These are phyloP conservation scores for Citrus inodora DNA, from an alignment of 345 rosid genomes.

Conservation along the genomic window DNA sequence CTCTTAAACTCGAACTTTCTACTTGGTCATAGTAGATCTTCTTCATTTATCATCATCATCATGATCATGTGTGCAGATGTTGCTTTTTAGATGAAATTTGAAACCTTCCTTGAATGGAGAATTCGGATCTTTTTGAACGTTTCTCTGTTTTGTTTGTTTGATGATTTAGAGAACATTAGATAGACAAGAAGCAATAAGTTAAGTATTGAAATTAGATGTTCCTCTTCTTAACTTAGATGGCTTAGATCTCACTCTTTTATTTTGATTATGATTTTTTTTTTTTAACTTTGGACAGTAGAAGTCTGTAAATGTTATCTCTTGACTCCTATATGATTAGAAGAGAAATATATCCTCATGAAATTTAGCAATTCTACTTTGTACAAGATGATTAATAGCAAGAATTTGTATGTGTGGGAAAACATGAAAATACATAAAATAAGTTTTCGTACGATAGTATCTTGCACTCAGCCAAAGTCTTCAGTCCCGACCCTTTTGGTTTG, in stretches of 20 bases:
- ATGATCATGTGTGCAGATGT: not conserved
- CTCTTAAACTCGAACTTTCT: constrained; percentile 1
- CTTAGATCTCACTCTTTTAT: constrained; percentile 4
- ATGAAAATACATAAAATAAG: not conserved
- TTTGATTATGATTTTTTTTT: not conserved
- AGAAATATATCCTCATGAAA: no score
- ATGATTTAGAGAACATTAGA: not conserved
- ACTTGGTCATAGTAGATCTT: constrained; percentile 24
- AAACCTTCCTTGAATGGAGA: not conserved
- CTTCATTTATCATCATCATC: constrained; percentile 16
- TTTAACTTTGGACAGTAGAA: not conserved
- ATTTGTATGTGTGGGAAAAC: not conserved
- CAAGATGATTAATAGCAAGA: not conserved
- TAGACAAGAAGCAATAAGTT: not conserved
- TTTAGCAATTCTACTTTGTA: not conserved
- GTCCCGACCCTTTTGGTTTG: not conserved
- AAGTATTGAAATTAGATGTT: constrained; percentile 4
- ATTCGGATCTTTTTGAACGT: not conserved
- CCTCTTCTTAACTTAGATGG: not conserved
- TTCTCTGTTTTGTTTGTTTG: constrained; percentile 1
- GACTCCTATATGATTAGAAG: not conserved
- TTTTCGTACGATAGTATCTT: not conserved
- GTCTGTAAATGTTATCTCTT: not conserved
- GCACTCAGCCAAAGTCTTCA: not conserved
- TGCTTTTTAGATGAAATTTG: not conserved